A percentile compares a stretch with the other conserved stretches of the same genome.
Conservation (phyloP, 768 basidiomycete genomes). For the Tricholomella constricta region DNA sequence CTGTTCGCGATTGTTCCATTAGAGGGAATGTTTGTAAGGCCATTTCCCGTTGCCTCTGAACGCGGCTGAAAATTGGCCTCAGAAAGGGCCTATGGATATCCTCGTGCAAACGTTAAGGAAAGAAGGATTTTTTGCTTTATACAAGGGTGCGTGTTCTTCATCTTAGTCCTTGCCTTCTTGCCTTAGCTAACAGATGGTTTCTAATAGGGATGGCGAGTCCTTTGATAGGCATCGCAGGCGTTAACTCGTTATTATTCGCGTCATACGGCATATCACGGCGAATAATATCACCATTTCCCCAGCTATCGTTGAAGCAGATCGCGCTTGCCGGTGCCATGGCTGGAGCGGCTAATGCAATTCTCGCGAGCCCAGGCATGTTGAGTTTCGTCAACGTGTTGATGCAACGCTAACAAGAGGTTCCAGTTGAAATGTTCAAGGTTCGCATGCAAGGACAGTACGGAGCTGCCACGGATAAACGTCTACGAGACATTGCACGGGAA, state of each 20-base stretch:
- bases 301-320: constrained; percentile 76
- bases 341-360: constrained; percentile 84
- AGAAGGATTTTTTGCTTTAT: constrained; percentile 92
- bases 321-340: constrained; percentile 91
- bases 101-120: constrained; percentile 75
- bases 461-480: constrained; percentile 70
- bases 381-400: neutral
- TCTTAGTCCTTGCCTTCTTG: neutral
- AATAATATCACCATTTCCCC: constrained; percentile 85
- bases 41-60: neutral
- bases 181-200: neutral
- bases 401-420: neutral
- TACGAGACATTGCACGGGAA: constrained; percentile 70
- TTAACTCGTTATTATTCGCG: constrained; percentile 94
- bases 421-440: constrained; percentile 98
- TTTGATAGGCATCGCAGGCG: constrained; percentile 89
- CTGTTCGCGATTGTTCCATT: constrained; percentile 1
- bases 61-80: neutral
- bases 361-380: constrained; percentile 82
- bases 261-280: constrained; percentile 83
- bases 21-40: constrained; percentile 89
- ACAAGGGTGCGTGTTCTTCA: constrained; percentile 68
- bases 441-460: constrained; percentile 98
- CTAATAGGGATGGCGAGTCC: constrained; percentile 84
- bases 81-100: constrained; percentile 97